Conservation (phyloP, 2,329 filamentous ascomycete genomes). For the Talaromyces sp. region DNA sequence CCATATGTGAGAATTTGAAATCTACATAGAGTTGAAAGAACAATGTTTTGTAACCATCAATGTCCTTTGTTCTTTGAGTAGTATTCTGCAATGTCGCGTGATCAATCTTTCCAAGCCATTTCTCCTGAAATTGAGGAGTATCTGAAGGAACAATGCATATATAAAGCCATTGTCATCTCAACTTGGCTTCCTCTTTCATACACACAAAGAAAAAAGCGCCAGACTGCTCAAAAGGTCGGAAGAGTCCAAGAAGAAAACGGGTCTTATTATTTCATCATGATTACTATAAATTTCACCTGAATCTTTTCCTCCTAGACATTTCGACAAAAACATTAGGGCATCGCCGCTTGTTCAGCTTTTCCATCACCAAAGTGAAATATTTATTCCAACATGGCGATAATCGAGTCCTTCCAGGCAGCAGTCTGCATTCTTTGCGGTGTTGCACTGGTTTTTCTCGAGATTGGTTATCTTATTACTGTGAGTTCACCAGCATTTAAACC, state of each 20-base stretch:
- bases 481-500: not conserved
- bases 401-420: not conserved
- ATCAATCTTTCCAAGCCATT: too few relatives aligned
- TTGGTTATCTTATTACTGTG: not conserved
- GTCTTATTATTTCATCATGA: not conserved
- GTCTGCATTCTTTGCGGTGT: not conserved
- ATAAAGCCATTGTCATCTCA: not conserved
- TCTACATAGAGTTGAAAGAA: not conserved
- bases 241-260: not conserved
- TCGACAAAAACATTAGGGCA: not conserved
- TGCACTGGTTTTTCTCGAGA: not conserved
- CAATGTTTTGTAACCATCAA: not conserved
- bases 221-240: too few relatives aligned
- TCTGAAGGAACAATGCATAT: not conserved
- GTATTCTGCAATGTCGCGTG: not conserved
- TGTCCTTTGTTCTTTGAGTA: too few relatives aligned
- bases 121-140: not conserved
- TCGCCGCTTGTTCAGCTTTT: not conserved
- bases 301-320: not conserved
- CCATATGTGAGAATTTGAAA: too few relatives aligned
- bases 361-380: not conserved
- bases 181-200: not conserved
- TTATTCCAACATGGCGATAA: not conserved
- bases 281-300: not conserved
- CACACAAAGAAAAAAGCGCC: not conserved